phyloP scores from a whole-genome alignment of 768 basidiomycete species.

The Tricholoma matsutake region DNA sequence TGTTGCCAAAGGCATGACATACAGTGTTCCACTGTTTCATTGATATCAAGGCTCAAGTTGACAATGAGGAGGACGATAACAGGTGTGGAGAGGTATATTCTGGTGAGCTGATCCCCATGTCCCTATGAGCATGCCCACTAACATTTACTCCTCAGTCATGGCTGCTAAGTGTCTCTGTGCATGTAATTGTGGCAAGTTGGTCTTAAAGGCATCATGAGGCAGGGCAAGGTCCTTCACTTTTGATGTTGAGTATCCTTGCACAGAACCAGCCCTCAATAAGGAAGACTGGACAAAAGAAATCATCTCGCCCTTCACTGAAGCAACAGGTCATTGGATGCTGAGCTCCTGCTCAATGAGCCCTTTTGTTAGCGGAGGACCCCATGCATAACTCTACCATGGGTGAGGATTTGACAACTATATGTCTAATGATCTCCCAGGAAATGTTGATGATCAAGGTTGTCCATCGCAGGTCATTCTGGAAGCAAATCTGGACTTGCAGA shows the following conservation, averaged over 20 bases:
- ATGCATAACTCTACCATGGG: background rate
- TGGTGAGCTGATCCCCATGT: background rate
- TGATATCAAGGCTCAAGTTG: background rate
- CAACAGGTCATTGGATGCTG: background rate
- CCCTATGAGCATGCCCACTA: background rate
- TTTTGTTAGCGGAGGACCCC: background rate
- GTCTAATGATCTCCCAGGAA: background rate
- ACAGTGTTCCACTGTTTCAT: background rate
- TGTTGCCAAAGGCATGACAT: background rate
- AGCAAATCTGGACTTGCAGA: background rate
- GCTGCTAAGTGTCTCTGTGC: background rate
- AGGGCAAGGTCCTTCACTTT: background rate
- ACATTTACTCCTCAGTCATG: background rate
- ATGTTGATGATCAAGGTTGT: background rate
- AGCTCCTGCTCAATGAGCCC: background rate
- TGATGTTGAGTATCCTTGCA: too few species aligned
- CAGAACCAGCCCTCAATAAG: background rate
- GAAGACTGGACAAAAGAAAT: background rate
- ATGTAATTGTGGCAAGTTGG: background rate
- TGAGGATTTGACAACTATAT: background rate
- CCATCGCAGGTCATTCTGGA: background rate
- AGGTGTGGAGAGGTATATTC: background rate
- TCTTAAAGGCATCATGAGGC: background rate
- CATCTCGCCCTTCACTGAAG: background rate
- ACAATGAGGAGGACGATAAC: background rate